These are phyloP conservation scores for Panaeolus cyanescens DNA, from an alignment of 768 basidiomycete genomes.

Conservation along the genomic window DNA sequence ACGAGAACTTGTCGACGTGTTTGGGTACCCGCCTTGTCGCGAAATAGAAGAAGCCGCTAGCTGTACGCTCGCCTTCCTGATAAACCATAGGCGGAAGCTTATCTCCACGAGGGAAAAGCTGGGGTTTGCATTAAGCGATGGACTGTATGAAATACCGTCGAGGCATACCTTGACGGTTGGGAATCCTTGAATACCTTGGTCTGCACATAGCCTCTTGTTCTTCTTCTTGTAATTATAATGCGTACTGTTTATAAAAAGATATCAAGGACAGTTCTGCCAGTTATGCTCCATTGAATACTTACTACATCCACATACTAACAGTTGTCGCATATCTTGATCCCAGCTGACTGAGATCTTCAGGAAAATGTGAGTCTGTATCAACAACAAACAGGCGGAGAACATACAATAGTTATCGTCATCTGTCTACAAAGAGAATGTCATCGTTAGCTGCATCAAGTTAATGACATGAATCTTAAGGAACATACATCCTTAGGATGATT, in stretches of 20 bases:
- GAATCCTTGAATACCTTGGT: constrained; percentile 81
- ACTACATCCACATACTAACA: constrained; percentile 51
- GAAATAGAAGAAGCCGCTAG: constrained; percentile 74
- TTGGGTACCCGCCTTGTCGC: constrained; percentile 76
- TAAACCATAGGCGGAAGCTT: constrained; percentile 64
- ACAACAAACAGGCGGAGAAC: background rate
- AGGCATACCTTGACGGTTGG: constrained; percentile 81
- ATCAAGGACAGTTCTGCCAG: no score
- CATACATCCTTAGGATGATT: constrained; percentile 41
- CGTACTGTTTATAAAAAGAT: constrained; percentile 34
- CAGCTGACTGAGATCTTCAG: constrained; percentile 43
- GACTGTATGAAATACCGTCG: background rate
- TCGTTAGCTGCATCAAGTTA: no score
- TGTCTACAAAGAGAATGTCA: no score
- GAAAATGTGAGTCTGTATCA: background rate
- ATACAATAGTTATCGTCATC: constrained; percentile 52
- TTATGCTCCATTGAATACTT: constrained; percentile 14
- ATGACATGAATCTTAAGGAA: background rate
- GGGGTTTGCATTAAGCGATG: background rate
- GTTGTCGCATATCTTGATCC: constrained; percentile 46
- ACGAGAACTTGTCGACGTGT: constrained; percentile 60
- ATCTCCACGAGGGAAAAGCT: constrained; percentile 81
- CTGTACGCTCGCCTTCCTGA: constrained; percentile 68
- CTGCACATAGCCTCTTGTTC: constrained; percentile 80
- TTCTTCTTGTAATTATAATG: constrained; percentile 61